These are phyloP conservation scores for Fusarium caatingaense DNA, from an alignment of 2,329 filamentous ascomycete species.

Conservation along the genomic window DNA sequence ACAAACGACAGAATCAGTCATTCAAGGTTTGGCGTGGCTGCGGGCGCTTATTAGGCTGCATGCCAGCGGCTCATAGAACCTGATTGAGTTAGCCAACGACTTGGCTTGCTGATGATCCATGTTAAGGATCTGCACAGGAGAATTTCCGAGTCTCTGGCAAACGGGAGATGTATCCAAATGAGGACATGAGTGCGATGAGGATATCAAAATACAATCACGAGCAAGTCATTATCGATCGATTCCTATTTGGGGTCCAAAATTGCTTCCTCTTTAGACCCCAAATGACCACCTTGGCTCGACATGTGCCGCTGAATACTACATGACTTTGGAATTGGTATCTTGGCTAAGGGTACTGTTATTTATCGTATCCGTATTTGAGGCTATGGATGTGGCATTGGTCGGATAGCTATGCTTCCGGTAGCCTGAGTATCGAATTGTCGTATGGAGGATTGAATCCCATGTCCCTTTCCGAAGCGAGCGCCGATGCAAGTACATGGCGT, in stretches of 20 bases:
- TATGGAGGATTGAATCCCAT: not conserved
- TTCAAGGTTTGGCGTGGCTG: not conserved
- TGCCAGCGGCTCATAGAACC: slow-evolving; percentile 18
- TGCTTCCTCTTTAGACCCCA: not conserved
- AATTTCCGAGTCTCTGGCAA: not conserved
- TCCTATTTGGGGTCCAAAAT: slow-evolving; percentile 1
- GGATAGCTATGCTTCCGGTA: not conserved
- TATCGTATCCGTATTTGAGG: not conserved
- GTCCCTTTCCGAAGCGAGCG: not conserved
- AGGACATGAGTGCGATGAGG: not conserved
- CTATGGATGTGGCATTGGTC: not conserved
- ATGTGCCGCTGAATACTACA: not conserved
- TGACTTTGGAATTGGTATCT: not conserved
- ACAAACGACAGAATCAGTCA: not conserved
- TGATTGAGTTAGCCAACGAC: slow-evolving; percentile 9
- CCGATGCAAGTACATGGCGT: not conserved
- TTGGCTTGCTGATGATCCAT: slow-evolving; percentile 6
- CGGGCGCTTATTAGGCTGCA: not conserved
- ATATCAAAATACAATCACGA: not conserved
- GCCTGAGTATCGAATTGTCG: not conserved
- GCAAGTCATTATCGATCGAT: not conserved
- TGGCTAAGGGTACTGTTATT: not conserved
- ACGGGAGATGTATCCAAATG: not conserved
- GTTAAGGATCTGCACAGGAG: slow-evolving; percentile 8
- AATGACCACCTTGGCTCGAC: not conserved